phyloP scores from a whole-genome alignment of 1,284 basidiomycete species.

The Coniferiporia sulphurascens region DNA sequence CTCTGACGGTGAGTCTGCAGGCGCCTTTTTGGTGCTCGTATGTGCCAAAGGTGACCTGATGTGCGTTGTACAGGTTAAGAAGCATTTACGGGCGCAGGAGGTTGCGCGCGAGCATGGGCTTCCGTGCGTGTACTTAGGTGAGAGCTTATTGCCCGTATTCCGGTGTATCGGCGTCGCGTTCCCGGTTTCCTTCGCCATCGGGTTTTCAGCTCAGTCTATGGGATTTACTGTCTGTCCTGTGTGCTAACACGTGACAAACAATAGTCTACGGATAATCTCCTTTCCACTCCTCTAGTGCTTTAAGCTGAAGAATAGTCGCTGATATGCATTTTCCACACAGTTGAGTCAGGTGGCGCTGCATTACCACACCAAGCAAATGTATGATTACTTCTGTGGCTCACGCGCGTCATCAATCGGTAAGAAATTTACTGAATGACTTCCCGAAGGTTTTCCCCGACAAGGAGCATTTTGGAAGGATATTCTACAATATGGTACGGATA shows the following conservation, averaged over 20 bases:
- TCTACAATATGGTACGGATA: slow-evolving; percentile 85
- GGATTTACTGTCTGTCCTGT: no score
- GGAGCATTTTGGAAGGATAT: slow-evolving; percentile 94
- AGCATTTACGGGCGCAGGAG: slow-evolving; percentile 91
- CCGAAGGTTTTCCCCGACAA: slow-evolving; percentile 73
- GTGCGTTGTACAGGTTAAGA: slow-evolving; percentile 66
- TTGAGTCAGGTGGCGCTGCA: slow-evolving; percentile 92
- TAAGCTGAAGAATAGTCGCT: neutral
- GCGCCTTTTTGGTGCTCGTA: neutral
- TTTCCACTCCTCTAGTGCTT: no score
- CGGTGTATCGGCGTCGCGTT: no score
- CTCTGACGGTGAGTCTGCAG: slow-evolving; percentile 62
- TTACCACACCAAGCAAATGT: slow-evolving; percentile 91
- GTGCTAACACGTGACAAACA: no score
- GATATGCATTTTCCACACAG: slow-evolving; percentile 34
- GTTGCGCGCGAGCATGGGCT: slow-evolving; percentile 86
- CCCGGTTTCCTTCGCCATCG: no score
- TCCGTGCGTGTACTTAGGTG: slow-evolving; percentile 91
- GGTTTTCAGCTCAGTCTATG: no score
- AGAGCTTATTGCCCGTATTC: slow-evolving; percentile 17
- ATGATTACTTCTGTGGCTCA: neutral
- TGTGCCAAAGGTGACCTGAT: slow-evolving; percentile 9
- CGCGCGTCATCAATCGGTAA: neutral
- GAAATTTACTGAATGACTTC: neutral
- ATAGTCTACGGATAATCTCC: no score